Evolutionary conservation across 1,284 basidiomycete species (phyloP).

Genomic region (Fomes fomentarius): DNA sequence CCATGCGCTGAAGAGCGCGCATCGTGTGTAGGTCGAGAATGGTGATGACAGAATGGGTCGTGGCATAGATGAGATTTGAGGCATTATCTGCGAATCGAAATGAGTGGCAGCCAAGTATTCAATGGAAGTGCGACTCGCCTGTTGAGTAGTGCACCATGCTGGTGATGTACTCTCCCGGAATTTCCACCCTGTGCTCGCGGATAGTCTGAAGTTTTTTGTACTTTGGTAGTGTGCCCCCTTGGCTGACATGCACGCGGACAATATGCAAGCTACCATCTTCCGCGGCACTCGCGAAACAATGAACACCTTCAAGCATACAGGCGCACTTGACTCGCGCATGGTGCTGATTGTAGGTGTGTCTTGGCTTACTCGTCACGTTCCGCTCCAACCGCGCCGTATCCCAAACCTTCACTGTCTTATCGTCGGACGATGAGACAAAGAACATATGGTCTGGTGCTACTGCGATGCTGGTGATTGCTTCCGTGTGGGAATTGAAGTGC

Average conservation of each 20-base stretch:
- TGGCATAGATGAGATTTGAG: constrained; percentile 84
- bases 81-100: constrained; percentile 50
- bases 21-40: constrained; percentile 89
- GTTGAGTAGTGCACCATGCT: constrained; percentile 78
- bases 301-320: constrained; percentile 81
- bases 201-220: constrained; percentile 80
- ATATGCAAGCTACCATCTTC: constrained; percentile 88
- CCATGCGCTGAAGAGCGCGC: constrained; percentile 74
- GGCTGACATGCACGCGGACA: constrained; percentile 76
- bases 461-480: constrained; percentile 78
- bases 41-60: constrained; percentile 77
- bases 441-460: constrained; percentile 95
- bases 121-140: constrained; percentile 61
- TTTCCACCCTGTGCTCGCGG: constrained; percentile 72
- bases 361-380: constrained; percentile 77
- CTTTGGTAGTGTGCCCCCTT: constrained; percentile 70
- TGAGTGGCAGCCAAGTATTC: too few species aligned
- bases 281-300: constrained; percentile 88
- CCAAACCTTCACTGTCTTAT: constrained; percentile 86
- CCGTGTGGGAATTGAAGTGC: constrained; percentile 85
- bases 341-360: constrained; percentile 79
- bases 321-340: constrained; percentile 81
- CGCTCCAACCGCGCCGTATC: constrained; percentile 80
- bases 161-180: constrained; percentile 75
- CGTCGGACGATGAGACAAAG: constrained; percentile 89